Evolutionary conservation across 306 rosid genomes (phyloP), one percentile per base, ranked within the genome.

Genomic region (Sphenostylis stenocarpa): DNA sequence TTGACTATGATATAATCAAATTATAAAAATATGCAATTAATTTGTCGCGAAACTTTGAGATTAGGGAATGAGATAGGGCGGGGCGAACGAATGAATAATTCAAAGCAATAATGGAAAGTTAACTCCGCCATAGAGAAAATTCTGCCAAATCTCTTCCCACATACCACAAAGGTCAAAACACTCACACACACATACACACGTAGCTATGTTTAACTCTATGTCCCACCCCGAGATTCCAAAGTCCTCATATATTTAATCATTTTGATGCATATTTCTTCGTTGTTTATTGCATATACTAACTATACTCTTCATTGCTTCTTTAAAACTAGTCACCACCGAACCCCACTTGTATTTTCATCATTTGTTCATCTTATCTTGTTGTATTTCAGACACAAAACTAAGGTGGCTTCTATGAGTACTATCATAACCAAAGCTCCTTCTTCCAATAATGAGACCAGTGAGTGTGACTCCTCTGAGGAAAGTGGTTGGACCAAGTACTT

Each of bases 401-500:
- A 78, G 44, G 2, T 61, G 16, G 52, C 70, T 62, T 72, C 84
- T 12, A 84, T 82, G 82, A 79, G 80, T 82, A 84, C 89, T 82
- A 84, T 88, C 29, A 65, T 41, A 44, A 78, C 65, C 73, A 75
- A 58, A 80, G 47, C 84, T 79, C 44, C 57, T n/a, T 53, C 79
- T 19, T 70, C 77, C n/a, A 63, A 84, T 21, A 49, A 70, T 63
- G 51, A 45, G 34, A 55, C 55, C 63, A 66, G 31, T 67, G 49
- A 63, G 48, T 75, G 70, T 57, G 85, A 79, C 28, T 77, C 83
- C 55, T 45, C 80, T 21, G 93, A 90, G 65, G 98, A 94, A 83
- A 94, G 97, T 68, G 88, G 95, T 29, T 94, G 97, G 98, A 92
- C 97, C 14, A 45, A 34, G 67, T 94, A 94, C 85, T 85, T 94